Percentiles rank a stretch among this genome's conserved stretches.
These are phyloP conservation scores for Domatiomyces catenatus DNA, from an alignment of 2,329 filamentous ascomycete species.

Conservation along the genomic window DNA sequence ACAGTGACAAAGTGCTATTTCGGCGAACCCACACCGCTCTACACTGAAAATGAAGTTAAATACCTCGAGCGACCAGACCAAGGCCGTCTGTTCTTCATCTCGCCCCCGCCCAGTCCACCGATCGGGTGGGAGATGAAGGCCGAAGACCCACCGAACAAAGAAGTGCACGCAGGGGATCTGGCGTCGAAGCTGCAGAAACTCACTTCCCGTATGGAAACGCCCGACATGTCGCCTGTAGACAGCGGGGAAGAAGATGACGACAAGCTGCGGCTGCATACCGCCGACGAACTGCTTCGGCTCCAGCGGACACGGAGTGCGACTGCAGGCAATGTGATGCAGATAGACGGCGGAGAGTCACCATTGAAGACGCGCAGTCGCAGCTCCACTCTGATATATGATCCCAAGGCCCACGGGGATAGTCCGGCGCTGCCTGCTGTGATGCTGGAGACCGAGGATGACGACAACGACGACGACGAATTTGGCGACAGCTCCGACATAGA, in stretches of 20 bases:
- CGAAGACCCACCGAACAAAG: conserved; percentile 50
- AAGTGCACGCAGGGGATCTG: conserved; percentile 48
- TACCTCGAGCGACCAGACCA: conserved; percentile 41
- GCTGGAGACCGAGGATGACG: conserved; percentile 41
- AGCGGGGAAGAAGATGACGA: conserved; percentile 6
- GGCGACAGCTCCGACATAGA: conserved; percentile 15
- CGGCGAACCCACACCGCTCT: conserved; percentile 33
- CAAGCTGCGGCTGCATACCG: conserved; percentile 8
- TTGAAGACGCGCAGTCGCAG: conserved; percentile 33
- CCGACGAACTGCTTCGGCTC: conserved; percentile 5
- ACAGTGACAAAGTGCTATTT: conserved; percentile 36
- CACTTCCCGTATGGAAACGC: conserved; percentile 23
- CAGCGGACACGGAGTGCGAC: conserved; percentile 1
- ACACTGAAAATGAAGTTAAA: conserved; percentile 22
- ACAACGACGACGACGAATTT: conserved; percentile 33
- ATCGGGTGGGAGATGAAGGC: conserved; percentile 49
- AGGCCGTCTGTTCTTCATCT: conserved; percentile 52
- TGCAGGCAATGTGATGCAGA: conserved; percentile 7
- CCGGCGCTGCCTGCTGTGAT: conserved; percentile 47
- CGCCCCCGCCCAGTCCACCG: conserved; percentile 46
- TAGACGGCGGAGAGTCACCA: conserved; percentile 11
- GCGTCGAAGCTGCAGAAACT: conserved; percentile 41
- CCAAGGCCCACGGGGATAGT: conserved; percentile 45
- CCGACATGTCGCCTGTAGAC: background rate
- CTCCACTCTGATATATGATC: conserved; percentile 47